A percentile compares a stretch with the other conserved stretches of the same genome.
Evolutionary conservation across 495 filamentous ascomycete species (phyloP).

Genomic region (Penicillium fimorum): DNA sequence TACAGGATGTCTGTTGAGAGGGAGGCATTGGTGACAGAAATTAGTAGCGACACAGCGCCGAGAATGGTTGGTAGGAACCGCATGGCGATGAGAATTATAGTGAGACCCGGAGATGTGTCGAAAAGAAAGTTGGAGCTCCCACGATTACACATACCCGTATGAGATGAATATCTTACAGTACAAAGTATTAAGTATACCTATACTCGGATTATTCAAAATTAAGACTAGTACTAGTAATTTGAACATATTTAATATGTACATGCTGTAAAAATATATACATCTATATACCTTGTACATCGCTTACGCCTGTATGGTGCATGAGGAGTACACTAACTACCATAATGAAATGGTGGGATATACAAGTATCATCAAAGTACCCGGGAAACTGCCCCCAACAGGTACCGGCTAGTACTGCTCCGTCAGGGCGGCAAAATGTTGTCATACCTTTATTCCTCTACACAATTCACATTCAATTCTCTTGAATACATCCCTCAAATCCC

Average conservation of each 20-base stretch:
- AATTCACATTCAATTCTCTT: neutral
- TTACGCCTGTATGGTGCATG: neutral
- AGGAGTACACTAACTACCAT: neutral
- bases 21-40: conserved; percentile 22
- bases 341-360: neutral
- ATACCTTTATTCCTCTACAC: neutral
- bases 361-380: neutral
- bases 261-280: neutral
- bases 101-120: neutral
- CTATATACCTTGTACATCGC: neutral
- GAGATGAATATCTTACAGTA: too few relatives aligned
- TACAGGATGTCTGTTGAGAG: conserved; percentile 38
- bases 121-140: neutral
- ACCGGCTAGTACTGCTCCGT: neutral
- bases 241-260: too few relatives aligned
- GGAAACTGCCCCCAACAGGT: neutral
- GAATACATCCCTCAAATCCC: neutral
- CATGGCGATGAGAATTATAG: conserved; percentile 27
- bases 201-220: too few relatives aligned
- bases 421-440: neutral
- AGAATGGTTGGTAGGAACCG: conserved; percentile 21
- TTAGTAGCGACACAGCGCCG: conserved; percentile 15
- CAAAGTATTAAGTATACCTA: too few relatives aligned
- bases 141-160: neutral
- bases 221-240: too few relatives aligned